Evolutionary conservation across 805 yeast species (phyloP), one percentile per base, ranked within the genome.

Genomic region (Zygosaccharomyces pseudorouxii): DNA sequence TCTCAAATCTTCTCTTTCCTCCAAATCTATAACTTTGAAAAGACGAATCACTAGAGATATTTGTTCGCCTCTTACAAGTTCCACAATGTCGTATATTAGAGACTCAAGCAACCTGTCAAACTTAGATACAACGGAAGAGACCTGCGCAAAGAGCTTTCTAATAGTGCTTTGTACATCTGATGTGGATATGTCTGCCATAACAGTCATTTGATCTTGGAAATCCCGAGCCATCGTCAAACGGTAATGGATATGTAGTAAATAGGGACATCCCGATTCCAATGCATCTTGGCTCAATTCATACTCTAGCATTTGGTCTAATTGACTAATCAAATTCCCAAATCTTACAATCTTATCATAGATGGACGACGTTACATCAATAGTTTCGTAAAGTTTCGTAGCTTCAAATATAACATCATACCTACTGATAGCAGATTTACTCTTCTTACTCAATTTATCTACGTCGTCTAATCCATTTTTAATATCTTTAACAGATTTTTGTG

Each of bases 21-120:
- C 99, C 54, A 71, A 75, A 54, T 89, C 95, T 38, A 93, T 73
- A 14, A 93, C 78, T 55, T 88, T 86, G 37, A 89, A 81, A 41
- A 86, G 64, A 46, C 90, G 80, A 31, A 82, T 81, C 1, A 87
- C 81, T 54, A 89, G 71, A 28, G 84, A 80, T 28, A 69, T 67
- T 61, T 90, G 88, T 0, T 80, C 85, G 16, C 78, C 81, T 47
- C 86, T 82, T 4, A 86, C 74, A 16, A 85, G 76, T 64, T 89
- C 97, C 8, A 89, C 79, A 31, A 89, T 58, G 45, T 80, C 81
- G 41, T 78, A 79, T 11, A 86, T 80, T n/a, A 87, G 73, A 44
- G 83, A 82, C 42, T 72, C 75, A 47, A 89, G 64, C 12, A 93
- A 60, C 1, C 71, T 73, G 52, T 81, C 92, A 64, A 89, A 92